Evolutionary conservation across 1,139 yeast genomes (phyloP).

Genomic region (Yamadazyma atmosphaerica): DNA sequence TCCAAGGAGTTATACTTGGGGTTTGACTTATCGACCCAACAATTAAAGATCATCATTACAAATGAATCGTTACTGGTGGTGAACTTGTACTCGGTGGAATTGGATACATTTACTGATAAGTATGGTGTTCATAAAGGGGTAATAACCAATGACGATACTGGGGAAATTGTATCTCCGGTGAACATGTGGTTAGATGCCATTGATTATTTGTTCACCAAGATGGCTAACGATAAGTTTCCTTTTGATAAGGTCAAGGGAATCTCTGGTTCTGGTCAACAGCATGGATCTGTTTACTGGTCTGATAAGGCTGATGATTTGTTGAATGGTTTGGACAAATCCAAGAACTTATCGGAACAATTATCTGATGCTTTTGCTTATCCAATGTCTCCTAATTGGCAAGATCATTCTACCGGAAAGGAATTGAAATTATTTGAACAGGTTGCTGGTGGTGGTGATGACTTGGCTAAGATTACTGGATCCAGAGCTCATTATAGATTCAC

Average conservation of each 20-base stretch:
- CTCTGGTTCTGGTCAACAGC: slow-evolving; percentile 91
- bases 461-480: slow-evolving; percentile 78
- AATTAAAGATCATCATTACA: slow-evolving; percentile 73
- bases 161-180: slow-evolving; percentile 76
- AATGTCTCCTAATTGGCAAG: slow-evolving; percentile 92
- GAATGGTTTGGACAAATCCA: slow-evolving; percentile 20
- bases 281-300: slow-evolving; percentile 87
- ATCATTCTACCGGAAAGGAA: slow-evolving; percentile 79
- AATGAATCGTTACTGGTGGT: slow-evolving; percentile 53
- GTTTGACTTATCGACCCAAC: slow-evolving; percentile 88
- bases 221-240: slow-evolving; percentile 56
- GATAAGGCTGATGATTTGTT: slow-evolving; percentile 44
- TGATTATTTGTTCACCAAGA: slow-evolving; percentile 58
- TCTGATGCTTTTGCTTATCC: slow-evolving; percentile 56
- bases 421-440: slow-evolving; percentile 59
- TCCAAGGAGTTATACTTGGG: slow-evolving; percentile 54
- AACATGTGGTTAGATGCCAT: slow-evolving; percentile 87
- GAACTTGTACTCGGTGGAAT: slow-evolving; percentile 64
- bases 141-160: slow-evolving; percentile 46
- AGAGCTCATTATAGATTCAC: slow-evolving; percentile 89
- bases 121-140: slow-evolving; percentile 77
- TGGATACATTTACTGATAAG: slow-evolving; percentile 61
- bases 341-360: slow-evolving; percentile 47
- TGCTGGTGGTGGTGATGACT: slow-evolving; percentile 61
- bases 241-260: slow-evolving; percentile 64